Percentiles rank a stretch among this genome's conserved stretches.
Evolutionary conservation across 2,329 filamentous ascomycete species (phyloP).

Genomic region (Neonectria faginata): DNA sequence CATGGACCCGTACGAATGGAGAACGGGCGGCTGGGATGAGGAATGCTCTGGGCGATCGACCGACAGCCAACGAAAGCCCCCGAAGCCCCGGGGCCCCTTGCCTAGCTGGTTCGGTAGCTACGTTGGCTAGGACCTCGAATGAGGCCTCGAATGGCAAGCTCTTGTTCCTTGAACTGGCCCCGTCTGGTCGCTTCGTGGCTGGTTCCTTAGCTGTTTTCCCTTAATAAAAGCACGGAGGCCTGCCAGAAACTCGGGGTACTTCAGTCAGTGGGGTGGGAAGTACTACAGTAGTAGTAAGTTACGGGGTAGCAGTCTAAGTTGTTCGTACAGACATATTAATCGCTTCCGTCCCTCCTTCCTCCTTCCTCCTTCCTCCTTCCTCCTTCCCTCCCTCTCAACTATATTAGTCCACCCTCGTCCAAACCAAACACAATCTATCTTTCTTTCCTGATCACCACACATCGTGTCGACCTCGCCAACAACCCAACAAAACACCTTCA

Average conservation of each 20-base stretch:
- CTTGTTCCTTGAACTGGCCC: background rate
- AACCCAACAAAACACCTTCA: background rate
- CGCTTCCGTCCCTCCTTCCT: background rate
- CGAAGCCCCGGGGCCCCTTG: background rate
- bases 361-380: background rate
- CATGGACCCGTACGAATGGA: background rate
- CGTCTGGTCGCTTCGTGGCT: slow-evolving; percentile 5
- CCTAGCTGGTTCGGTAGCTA: background rate
- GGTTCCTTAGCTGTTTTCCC: background rate
- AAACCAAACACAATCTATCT: background rate
- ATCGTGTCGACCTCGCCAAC: background rate
- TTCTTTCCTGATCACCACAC: background rate
- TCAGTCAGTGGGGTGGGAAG: background rate
- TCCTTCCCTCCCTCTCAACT: background rate
- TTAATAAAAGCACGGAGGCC: background rate
- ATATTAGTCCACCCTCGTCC: background rate
- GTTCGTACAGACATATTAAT: background rate
- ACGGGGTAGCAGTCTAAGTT: background rate
- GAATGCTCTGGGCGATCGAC: slow-evolving; percentile 2
- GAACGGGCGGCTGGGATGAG: background rate
- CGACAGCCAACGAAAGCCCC: background rate
- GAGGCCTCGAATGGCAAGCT: slow-evolving; percentile 1
- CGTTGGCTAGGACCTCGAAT: background rate
- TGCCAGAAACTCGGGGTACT: background rate
- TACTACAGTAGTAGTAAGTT: background rate